Base-by-base conservation (phyloP, 495 filamentous ascomycete genomes). In the Lophiotrema nucula region DNA sequence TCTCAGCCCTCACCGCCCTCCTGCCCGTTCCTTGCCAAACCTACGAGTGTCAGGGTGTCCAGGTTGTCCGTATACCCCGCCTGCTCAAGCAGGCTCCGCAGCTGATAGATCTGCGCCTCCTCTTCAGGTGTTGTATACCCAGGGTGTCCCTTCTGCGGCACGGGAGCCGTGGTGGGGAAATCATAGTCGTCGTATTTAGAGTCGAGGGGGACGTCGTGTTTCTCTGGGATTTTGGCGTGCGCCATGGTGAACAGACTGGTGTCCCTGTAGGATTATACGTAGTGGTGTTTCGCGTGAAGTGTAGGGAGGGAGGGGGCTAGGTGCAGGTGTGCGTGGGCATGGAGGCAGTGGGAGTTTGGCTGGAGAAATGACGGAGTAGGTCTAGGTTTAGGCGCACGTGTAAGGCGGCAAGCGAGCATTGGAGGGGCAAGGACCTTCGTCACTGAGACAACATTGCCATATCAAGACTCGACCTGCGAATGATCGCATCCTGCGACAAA, bases 181-280 rank as follows among this genome's bases (percentile, higher is more conserved):
- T 96, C 92, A 76, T 95, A 96, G 76, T 92, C 74, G 74, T 98
- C 92, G 79, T 97, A 97, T 74, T 95, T 96, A 65, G 89, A 79
- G 72, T 95, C 88, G 51, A 83, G 77, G 69, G 84, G 74, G 72
- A 88, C 73, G 23, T 69, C 59, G 33, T 61, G 28, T 23, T 16
- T 18, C 25, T 27, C 62, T 58, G 31, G 48, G 13, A 46, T 56
- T 4, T n/a, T 49, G 33, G 33, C 23, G 26, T n/a, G n/a, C n/a
- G 64, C 64, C 67, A 66, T 68, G 31, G 15, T 59, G 53, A 1
- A 18, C 10, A 24, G 26, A 37, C 25, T 1, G 6, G 37, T 15
- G 22, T 27, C n/a, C 5, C 4, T 10, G 18, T 5, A n/a, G 28
- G 10, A n/a, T n/a, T n/a, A n/a, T n/a, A n/a, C n/a, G n/a, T n/a